phyloP scores from a whole-genome alignment of 164 flowering plant species.

The Warburgia ugandensis region DNA sequence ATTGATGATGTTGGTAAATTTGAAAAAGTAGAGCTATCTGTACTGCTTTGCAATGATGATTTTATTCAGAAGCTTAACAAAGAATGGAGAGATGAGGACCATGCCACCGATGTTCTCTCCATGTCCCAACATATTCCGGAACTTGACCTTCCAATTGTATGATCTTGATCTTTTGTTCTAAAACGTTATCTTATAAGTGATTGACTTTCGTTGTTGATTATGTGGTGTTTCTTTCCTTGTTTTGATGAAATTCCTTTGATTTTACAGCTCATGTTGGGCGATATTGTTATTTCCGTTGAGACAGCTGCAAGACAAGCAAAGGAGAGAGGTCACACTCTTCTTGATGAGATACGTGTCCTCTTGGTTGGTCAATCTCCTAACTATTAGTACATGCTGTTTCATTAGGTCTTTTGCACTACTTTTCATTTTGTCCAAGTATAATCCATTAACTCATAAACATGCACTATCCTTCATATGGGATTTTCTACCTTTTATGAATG shows the following conservation, averaged over 20 bases:
- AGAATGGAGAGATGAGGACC: conserved; percentile 96
- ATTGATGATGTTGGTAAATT: conserved; percentile 72
- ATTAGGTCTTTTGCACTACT: neutral
- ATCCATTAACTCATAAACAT: too few relatives aligned
- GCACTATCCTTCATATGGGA: too few relatives aligned
- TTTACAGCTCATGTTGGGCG: conserved; percentile 93
- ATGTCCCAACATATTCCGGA: conserved; percentile 90
- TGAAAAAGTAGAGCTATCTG: conserved; percentile 73
- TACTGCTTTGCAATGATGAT: conserved; percentile 87
- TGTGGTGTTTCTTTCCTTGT: neutral
- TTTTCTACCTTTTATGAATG: too few relatives aligned
- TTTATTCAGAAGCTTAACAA: conserved; percentile 80
- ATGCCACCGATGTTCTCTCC: conserved; percentile 96
- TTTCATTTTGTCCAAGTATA: too few relatives aligned
- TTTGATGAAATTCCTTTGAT: conserved; percentile 4
- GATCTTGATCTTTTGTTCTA: conserved; percentile 13
- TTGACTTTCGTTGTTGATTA: neutral
- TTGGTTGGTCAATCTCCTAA: conserved; percentile 47
- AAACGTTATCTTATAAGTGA: neutral
- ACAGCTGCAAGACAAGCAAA: conserved; percentile 92
- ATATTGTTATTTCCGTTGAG: conserved; percentile 90
- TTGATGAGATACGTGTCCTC: conserved; percentile 92
- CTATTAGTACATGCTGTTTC: neutral
- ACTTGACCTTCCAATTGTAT: conserved; percentile 80
- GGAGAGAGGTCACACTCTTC: conserved; percentile 85